phyloP scores from a whole-genome alignment of 495 filamentous ascomycete genomes.

The Penicillium simplicissimum region DNA sequence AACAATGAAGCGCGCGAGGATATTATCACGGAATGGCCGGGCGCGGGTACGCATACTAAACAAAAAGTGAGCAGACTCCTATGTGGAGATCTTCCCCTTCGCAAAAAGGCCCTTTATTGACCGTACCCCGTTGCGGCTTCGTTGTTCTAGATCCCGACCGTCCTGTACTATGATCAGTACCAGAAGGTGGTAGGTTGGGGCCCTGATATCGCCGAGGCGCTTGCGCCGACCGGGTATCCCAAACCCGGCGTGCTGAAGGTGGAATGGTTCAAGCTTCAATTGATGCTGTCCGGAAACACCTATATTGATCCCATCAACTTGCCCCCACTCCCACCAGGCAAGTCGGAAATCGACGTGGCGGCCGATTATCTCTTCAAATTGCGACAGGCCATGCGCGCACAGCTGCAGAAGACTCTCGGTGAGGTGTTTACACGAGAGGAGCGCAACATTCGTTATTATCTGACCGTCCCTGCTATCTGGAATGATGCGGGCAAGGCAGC shows the following conservation, averaged over 20 bases:
- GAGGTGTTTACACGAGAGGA: slow-evolving; percentile 78
- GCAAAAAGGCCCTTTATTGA: neutral
- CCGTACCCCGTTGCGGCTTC: slow-evolving; percentile 5
- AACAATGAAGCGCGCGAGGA: slow-evolving; percentile 76
- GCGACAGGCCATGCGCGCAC: slow-evolving; percentile 73
- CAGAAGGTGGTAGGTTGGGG: slow-evolving; percentile 83
- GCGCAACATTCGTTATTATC: slow-evolving; percentile 74
- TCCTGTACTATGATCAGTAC: slow-evolving; percentile 80
- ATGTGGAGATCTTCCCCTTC: neutral
- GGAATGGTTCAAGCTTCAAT: slow-evolving; percentile 82
- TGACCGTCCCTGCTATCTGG: slow-evolving; percentile 79
- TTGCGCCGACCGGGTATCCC: slow-evolving; percentile 77
- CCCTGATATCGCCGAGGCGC: slow-evolving; percentile 75
- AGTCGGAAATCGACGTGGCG: slow-evolving; percentile 78
- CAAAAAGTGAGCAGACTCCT: slow-evolving; percentile 57
- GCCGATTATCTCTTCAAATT: slow-evolving; percentile 80
- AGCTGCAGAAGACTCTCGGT: slow-evolving; percentile 73
- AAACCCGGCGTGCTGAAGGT: slow-evolving; percentile 81
- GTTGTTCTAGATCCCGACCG: slow-evolving; percentile 65
- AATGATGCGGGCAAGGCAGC: slow-evolving; percentile 80
- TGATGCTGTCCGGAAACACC: slow-evolving; percentile 79
- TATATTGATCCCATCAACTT: slow-evolving; percentile 83
- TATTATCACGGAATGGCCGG: slow-evolving; percentile 80
- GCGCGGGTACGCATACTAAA: slow-evolving; percentile 74
- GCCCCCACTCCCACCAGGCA: slow-evolving; percentile 72